Base-by-base conservation (phyloP, 2,329 filamentous ascomycete genomes). In the Xylaria digitata region DNA sequence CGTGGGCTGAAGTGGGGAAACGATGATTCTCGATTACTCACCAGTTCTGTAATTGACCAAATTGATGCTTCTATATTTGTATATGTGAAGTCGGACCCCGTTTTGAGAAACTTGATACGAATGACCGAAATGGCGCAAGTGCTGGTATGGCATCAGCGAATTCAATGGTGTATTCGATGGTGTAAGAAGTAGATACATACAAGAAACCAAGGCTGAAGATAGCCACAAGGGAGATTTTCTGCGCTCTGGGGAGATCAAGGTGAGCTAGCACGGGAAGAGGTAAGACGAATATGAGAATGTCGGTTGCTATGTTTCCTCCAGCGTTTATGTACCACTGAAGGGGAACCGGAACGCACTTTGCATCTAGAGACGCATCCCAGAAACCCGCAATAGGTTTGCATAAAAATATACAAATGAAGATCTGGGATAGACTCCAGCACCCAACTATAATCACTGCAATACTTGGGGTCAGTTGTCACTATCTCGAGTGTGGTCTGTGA, bases 171-270 rank as follows among this genome's bases (percentile, higher is more conserved):
- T 19, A 48, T n/a, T 15, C 23, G 15, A 8, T 11, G 26, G 23
- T 6, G 26, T 43, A 15, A 9, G 15, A 26, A 32, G 3, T 46
- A 15, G 21, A 8, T 6, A 77, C 78, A 71, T 60, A 80, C 79
- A 81, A 80, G 63, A 81, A 80, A 15, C 79, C 78, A 3, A 81
- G 71, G 56, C 77, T 76, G 59, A 81, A 81, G 50, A 82, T 77
- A 6, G 74, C 76, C 1, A 80, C 72, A 6, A 81, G 72, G 3
- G 76, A 70, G 6, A 79, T 60, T 45, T 76, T 76, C 54, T 80
- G 78, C 5, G 71, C 70, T 32, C 68, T 75, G 0, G 76, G 76
- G 21, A 80, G 73, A n/a, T 80, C 76, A 21, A 80, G 66, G 21
- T 73, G 72, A 8, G 66, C 68, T 13, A 82, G 65, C 1, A 78